Conservation (phyloP, 2,329 filamentous ascomycete species). For the Didymosphaeria variabile region DNA sequence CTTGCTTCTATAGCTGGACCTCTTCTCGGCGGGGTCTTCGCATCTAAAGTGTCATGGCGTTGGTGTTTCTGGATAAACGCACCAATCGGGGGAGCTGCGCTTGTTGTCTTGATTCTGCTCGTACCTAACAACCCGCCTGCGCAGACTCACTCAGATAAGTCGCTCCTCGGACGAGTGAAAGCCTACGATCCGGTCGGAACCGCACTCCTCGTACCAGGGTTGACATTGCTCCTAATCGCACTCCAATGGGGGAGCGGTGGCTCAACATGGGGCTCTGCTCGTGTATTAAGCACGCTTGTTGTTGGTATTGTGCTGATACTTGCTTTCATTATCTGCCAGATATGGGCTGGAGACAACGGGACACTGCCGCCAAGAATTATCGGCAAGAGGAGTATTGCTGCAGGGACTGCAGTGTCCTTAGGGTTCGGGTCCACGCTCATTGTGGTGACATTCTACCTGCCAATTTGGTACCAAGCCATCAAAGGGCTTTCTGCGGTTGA, state of each 20-base stretch:
- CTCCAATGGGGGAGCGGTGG: background rate
- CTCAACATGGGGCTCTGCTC: background rate
- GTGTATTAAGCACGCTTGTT: background rate
- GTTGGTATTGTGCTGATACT: background rate
- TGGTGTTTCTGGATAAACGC: slow-evolving; percentile 33
- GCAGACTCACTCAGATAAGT: background rate
- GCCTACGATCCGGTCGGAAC: background rate
- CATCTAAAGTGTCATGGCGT: slow-evolving; percentile 46
- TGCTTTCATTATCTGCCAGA: background rate
- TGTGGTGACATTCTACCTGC: background rate
- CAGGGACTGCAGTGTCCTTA: background rate
- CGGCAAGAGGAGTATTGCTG: background rate
- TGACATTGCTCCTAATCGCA: background rate
- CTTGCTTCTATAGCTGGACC: slow-evolving; percentile 49
- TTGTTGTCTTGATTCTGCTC: background rate
- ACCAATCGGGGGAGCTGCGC: background rate
- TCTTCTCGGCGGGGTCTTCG: slow-evolving; percentile 51
- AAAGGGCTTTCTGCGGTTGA: background rate
- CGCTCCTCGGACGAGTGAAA: background rate
- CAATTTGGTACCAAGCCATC: background rate
- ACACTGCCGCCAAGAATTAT: background rate
- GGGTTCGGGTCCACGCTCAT: background rate
- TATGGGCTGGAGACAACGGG: background rate
- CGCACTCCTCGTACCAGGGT: background rate
- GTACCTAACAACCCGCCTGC: background rate